Percentiles rank a stretch among this genome's conserved stretches.
Evolutionary conservation across 768 basidiomycete species (phyloP).

Genomic region (Mycena latifolia): DNA sequence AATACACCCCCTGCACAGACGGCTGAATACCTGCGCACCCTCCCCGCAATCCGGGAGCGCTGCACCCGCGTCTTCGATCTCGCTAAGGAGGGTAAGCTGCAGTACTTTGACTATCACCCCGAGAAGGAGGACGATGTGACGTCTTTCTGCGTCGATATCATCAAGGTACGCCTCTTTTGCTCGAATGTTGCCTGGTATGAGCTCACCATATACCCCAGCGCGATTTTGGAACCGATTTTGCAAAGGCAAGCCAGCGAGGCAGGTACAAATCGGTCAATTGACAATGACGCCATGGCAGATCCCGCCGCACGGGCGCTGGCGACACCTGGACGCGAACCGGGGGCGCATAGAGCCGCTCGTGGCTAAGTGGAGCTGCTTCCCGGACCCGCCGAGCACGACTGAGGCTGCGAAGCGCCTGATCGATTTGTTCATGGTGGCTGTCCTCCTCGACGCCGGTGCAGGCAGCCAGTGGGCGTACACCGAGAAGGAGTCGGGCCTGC

Average conservation of each 20-base stretch:
- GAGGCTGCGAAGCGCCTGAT: slow-evolving; percentile 82
- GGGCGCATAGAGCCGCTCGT: slow-evolving; percentile 75
- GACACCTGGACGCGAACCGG: slow-evolving; percentile 82
- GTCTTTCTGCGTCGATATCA: slow-evolving; percentile 81
- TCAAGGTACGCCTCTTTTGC: slow-evolving; percentile 65
- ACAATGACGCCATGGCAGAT: slow-evolving; percentile 66
- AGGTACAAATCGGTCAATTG: too few relatives aligned
- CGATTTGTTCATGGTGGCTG: slow-evolving; percentile 92
- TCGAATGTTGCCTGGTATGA: not conserved
- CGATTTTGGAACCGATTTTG: slow-evolving; percentile 82
- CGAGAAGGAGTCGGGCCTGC: slow-evolving; percentile 66
- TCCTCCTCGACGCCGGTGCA: slow-evolving; percentile 95
- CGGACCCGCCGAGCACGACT: slow-evolving; percentile 57
- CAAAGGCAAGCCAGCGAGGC: slow-evolving; percentile 57
- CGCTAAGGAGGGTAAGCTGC: slow-evolving; percentile 77
- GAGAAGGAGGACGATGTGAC: slow-evolving; percentile 78
- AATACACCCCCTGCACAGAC: slow-evolving; percentile 50
- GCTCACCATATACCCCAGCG: slow-evolving; percentile 58
- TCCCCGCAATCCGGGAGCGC: slow-evolving; percentile 91
- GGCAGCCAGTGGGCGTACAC: slow-evolving; percentile 85
- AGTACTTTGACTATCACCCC: slow-evolving; percentile 90
- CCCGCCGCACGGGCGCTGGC: slow-evolving; percentile 90
- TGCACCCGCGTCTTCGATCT: slow-evolving; percentile 85
- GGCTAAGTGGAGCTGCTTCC: slow-evolving; percentile 62
- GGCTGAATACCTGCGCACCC: slow-evolving; percentile 82